A percentile compares a stretch with the other conserved stretches of the same genome.
phyloP scores from a whole-genome alignment of 2,329 filamentous ascomycete species.

The Colletotrichum zoysiae region DNA sequence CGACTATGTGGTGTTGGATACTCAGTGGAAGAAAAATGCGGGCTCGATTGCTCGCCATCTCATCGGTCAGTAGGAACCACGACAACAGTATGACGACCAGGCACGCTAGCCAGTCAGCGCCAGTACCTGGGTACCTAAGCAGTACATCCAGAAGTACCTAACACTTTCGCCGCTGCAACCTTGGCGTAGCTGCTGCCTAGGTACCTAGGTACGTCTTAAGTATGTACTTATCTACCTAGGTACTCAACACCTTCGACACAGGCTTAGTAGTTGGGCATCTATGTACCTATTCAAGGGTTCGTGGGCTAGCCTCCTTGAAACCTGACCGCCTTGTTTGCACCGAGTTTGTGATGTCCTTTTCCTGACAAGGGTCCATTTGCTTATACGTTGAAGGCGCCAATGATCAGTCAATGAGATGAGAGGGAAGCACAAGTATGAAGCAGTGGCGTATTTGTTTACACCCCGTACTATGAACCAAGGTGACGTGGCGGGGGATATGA shows the following conservation, averaged over 20 bases:
- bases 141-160: background rate
- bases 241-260: background rate
- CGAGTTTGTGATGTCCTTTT: background rate
- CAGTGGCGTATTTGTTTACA: background rate
- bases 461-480: background rate
- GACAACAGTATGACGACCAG: background rate
- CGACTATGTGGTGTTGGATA: background rate
- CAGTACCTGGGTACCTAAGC: too few relatives aligned
- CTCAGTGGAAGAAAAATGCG: background rate
- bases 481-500: constrained; percentile 4
- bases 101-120: background rate
- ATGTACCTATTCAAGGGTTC: background rate
- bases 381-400: background rate
- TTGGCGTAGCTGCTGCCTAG: background rate
- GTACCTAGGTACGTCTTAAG: background rate
- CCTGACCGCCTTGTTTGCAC: background rate
- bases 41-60: background rate
- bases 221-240: background rate
- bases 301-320: background rate
- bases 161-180: background rate
- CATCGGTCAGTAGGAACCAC: background rate
- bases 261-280: background rate
- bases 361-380: background rate
- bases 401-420: background rate
- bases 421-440: background rate